Percentiles rank a stretch among this genome's conserved stretches.
Conservation (phyloP, 441 rosid species). For the Francoa sonchifolia region DNA sequence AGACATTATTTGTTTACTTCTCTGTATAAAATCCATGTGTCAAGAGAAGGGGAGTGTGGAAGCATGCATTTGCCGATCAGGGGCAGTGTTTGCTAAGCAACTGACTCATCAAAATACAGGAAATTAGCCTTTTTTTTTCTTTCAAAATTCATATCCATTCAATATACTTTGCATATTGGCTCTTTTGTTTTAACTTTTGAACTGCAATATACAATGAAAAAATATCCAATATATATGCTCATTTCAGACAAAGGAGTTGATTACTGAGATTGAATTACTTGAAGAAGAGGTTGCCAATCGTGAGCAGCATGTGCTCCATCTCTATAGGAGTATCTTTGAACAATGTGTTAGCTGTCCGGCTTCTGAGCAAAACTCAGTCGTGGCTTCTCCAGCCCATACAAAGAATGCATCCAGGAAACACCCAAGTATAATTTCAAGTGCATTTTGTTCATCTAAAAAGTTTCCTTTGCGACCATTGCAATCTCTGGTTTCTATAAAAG, state of each 20-base stretch:
- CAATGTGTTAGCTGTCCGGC: conserved; percentile 38
- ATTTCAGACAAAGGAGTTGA: conserved; percentile 61
- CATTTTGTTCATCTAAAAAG: conserved; percentile 70
- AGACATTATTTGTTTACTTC: too few relatives aligned
- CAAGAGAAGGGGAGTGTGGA: too few relatives aligned
- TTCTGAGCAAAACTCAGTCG: conserved; percentile 45
- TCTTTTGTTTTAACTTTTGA: neutral
- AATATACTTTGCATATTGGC: neutral
- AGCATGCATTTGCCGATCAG: too few relatives aligned
- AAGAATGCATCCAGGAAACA: conserved; percentile 53
- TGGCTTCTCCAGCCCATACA: conserved; percentile 59
- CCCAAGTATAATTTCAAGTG: conserved; percentile 64
- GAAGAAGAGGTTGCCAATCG: conserved; percentile 78
- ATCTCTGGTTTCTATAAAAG: conserved; percentile 32
- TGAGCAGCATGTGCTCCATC: conserved; percentile 65
- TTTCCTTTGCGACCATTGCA: conserved; percentile 49
- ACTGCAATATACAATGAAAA: neutral
- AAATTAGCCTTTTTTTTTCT: too few relatives aligned
- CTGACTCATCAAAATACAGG: too few relatives aligned
- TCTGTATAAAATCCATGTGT: too few relatives aligned
- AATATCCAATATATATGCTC: conserved; percentile 7
- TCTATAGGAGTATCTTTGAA: conserved; percentile 64
- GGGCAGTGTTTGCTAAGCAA: too few relatives aligned
- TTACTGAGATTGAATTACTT: conserved; percentile 62
- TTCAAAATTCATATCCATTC: too few relatives aligned